A percentile compares a stretch with the other conserved stretches of the same genome.
Evolutionary conservation across 179 eudicot species (phyloP).

Genomic region (Silene vulgaris): DNA sequence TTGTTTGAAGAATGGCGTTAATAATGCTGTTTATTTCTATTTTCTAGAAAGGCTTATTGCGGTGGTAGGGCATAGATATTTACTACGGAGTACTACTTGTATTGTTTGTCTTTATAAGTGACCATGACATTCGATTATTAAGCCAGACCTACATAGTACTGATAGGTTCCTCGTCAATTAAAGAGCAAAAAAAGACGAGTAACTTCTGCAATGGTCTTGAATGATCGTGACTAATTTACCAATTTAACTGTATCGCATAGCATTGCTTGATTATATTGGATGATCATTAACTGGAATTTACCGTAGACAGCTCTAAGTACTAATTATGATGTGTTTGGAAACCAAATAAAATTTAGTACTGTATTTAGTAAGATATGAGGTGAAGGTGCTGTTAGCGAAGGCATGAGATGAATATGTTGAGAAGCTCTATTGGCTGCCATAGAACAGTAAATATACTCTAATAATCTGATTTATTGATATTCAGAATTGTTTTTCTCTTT

Average conservation of each 20-base stretch:
- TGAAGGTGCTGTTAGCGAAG: background rate
- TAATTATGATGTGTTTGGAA: background rate
- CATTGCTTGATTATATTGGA: no score
- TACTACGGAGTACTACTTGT: background rate
- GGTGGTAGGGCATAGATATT: background rate
- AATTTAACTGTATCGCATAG: no score
- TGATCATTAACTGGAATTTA: no score
- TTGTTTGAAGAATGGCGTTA: no score
- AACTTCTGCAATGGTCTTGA: background rate
- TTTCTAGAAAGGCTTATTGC: background rate
- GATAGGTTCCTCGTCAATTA: background rate
- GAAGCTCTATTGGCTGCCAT: background rate
- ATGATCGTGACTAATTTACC: background rate
- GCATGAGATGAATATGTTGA: background rate
- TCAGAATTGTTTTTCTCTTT: no score
- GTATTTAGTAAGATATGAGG: background rate
- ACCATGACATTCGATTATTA: background rate
- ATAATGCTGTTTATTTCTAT: no score
- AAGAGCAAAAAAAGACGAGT: background rate
- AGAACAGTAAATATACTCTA: background rate
- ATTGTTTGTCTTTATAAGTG: background rate
- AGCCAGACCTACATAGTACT: background rate
- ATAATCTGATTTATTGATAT: background rate
- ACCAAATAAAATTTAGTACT: background rate
- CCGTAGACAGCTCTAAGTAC: no score